Evolutionary conservation across 2,329 filamentous ascomycete genomes (phyloP), one percentile per base, ranked within the genome.

Genomic region (Venturiaceae sp.): DNA sequence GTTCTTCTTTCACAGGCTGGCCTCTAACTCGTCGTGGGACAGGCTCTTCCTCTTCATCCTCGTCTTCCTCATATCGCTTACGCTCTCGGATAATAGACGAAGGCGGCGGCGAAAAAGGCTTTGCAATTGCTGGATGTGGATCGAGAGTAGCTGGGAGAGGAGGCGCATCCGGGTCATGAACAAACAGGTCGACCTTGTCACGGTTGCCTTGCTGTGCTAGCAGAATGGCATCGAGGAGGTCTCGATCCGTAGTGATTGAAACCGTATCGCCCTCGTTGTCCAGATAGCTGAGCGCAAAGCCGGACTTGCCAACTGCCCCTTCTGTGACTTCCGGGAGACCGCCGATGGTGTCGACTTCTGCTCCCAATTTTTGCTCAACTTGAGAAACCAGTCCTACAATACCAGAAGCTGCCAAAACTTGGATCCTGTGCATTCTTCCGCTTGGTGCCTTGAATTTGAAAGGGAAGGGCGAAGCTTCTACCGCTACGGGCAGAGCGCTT

Each of bases 391-490:
- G 85, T 44, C 90, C 84, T 21, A 82, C 83, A 62, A 99, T 84
- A 44, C 94, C 94, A 58, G 90, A 83, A 23, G 87, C 83, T 11
- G 91, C 87, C 57, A 85, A 79, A 30, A 96, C 86, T 68, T 97
- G 94, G 55, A 99, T 77, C 58, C 94, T 85, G 73, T 99, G 94
- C 19, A 97, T 92, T 56, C 94, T 89, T 50, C 92, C 94, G 65
- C 90, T 92, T 1, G 94, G 94, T 1, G 94, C 91, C 78, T 97
- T 97, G 82, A 99, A 99, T 74, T 99, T 99, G 84, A 99, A 99
- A 2, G 92, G 84, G 74, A 97, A 99, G 0, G 92, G 90, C 11
- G 83, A 73, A 64, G 95, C 89, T 66, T 88, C 78, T 13, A 73
- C 60, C 6, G 72, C 66, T 1, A 82, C 77, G 5, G 79, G 75